Conservation (phyloP, 1,284 basidiomycete genomes). For the Moniliella sp. region DNA sequence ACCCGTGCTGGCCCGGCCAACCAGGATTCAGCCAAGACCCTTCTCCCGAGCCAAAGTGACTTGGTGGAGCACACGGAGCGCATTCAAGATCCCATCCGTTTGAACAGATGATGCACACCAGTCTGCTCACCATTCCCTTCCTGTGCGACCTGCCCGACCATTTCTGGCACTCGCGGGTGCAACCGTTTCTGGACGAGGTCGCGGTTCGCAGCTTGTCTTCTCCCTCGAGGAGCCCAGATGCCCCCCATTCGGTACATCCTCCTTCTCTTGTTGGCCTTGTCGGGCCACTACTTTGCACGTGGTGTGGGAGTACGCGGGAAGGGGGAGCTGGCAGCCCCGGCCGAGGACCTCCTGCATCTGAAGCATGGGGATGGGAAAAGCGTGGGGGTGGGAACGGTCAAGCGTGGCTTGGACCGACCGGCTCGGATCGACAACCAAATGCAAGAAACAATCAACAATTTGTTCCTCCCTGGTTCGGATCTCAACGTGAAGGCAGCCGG, state of each 20-base stretch:
- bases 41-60: no score
- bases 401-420: slow-evolving; percentile 3
- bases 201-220: slow-evolving; percentile 2
- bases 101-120: slow-evolving; percentile 3
- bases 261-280: slow-evolving; percentile 1
- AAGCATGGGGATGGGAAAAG: slow-evolving; percentile 4
- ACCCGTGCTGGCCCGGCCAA: no score
- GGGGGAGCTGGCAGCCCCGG: slow-evolving; percentile 5
- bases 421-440: slow-evolving; percentile 1
- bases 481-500: no score
- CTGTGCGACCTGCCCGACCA: slow-evolving; percentile 3
- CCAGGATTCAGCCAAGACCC: no score
- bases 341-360: slow-evolving; percentile 2
- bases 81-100: slow-evolving; percentile 2
- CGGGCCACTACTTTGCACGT: slow-evolving; percentile 2
- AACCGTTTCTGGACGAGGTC: slow-evolving; percentile 3
- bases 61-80: slow-evolving; percentile 2
- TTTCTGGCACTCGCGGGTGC: slow-evolving; percentile 3
- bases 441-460: background rate
- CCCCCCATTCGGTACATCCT: slow-evolving; percentile 2
- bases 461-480: no score
- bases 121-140: slow-evolving; percentile 5
- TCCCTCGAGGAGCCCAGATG: slow-evolving; percentile 1
- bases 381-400: slow-evolving; percentile 5
- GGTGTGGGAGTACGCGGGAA: slow-evolving; percentile 5